phyloP scores from a whole-genome alignment of 352 stramenopile genomes.

The Phytopythium kandeliae region DNA sequence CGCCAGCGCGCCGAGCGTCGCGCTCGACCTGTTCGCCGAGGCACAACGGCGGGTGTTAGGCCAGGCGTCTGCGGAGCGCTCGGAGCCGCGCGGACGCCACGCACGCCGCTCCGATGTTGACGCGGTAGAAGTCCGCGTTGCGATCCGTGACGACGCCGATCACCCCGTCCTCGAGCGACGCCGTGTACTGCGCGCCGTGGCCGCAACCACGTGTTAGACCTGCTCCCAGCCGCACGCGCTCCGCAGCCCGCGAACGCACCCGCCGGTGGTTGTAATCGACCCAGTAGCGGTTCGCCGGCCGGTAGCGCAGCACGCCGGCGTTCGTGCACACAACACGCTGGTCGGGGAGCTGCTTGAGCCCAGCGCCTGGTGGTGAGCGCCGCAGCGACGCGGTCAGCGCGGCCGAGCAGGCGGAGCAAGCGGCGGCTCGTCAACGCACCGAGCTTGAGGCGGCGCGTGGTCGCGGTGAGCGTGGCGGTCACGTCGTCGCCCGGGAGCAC shows the following conservation, averaged over 20 bases:
- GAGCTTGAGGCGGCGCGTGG: slow-evolving; percentile 58
- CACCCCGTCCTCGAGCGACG: slow-evolving; percentile 85
- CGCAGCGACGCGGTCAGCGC: no score
- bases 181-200: slow-evolving; percentile 53
- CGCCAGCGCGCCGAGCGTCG: slow-evolving; percentile 68
- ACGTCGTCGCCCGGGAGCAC: slow-evolving; percentile 80
- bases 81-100: no score
- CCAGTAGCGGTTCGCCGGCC: slow-evolving; percentile 86
- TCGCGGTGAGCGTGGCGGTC: slow-evolving; percentile 69
- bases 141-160: slow-evolving; percentile 94
- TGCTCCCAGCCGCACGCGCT: no score
- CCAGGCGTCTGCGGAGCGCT: not conserved
- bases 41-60: no score
- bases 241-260: no score
- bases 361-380: slow-evolving; percentile 37
- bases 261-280: slow-evolving; percentile 85
- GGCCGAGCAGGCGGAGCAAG: no score
- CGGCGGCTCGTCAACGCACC: no score
- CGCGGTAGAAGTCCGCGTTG: slow-evolving; percentile 92
- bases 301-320: slow-evolving; percentile 80
- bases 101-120: slow-evolving; percentile 92
- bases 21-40: slow-evolving; percentile 52
- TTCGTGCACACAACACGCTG: slow-evolving; percentile 75
- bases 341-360: slow-evolving; percentile 47
- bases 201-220: no score